Conservation (phyloP, 106 monocot species). For the Posidonia australis region DNA sequence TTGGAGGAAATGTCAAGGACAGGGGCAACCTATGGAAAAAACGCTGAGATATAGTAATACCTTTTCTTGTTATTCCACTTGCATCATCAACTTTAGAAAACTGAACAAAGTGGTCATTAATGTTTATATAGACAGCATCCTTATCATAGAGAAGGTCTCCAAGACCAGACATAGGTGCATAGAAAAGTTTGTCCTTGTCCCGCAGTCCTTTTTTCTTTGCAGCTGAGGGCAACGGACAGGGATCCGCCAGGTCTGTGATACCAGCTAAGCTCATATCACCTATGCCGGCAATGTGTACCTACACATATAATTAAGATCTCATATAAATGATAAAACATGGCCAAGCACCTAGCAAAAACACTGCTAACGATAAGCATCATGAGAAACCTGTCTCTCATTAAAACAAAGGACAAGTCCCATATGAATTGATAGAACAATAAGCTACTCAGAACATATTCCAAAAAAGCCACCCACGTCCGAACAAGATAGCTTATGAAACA, state of each 20-base stretch:
- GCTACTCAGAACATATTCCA: too few relatives aligned
- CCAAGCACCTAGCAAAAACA: too few relatives aligned
- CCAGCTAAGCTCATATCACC: slow-evolving; percentile 76
- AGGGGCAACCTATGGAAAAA: neutral
- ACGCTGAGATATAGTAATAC: neutral
- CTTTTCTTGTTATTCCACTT: slow-evolving; percentile 26
- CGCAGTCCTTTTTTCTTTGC: slow-evolving; percentile 92
- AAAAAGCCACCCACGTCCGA: too few relatives aligned
- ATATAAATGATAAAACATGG: neutral
- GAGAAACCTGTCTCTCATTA: too few relatives aligned
- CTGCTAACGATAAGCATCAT: too few relatives aligned
- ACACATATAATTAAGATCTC: neutral
- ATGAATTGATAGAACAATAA: too few relatives aligned
- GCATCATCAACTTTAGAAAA: slow-evolving; percentile 68
- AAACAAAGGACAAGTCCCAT: too few relatives aligned
- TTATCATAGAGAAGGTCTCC: slow-evolving; percentile 97
- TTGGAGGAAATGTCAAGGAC: too few relatives aligned
- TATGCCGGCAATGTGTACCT: slow-evolving; percentile 95
- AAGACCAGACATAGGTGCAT: slow-evolving; percentile 98
- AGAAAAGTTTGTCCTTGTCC: slow-evolving; percentile 93
- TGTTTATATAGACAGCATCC: slow-evolving; percentile 95
- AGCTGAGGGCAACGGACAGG: slow-evolving; percentile 93
- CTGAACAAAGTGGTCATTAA: slow-evolving; percentile 94
- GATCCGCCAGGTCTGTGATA: slow-evolving; percentile 66
- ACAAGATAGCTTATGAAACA: too few relatives aligned